Conservation (phyloP, 2,329 filamentous ascomycete genomes). For the Fusarium armeniacum region DNA sequence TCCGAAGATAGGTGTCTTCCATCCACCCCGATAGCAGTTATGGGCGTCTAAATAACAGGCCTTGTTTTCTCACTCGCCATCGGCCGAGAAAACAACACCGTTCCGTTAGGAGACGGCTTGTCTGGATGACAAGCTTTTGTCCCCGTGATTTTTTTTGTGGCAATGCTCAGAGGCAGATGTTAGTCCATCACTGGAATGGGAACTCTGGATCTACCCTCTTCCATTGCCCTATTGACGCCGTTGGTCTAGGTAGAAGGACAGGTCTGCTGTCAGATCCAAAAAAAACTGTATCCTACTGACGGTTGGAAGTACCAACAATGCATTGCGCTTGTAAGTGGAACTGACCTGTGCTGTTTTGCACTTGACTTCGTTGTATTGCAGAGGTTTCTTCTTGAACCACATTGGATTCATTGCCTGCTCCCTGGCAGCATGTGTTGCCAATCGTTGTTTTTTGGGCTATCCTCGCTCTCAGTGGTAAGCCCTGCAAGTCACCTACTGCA, state of each 20-base stretch:
- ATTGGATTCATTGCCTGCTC: not conserved
- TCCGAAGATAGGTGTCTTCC: constrained; percentile 30
- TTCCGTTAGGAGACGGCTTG: constrained; percentile 37
- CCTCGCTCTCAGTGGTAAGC: constrained; percentile 17
- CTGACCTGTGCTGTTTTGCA: not conserved
- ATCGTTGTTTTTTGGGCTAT: not conserved
- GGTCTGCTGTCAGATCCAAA: not conserved
- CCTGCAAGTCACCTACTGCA: constrained; percentile 26
- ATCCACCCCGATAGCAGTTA: constrained; percentile 8
- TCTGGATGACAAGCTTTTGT: constrained; percentile 29
- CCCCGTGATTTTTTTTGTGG: constrained; percentile 43
- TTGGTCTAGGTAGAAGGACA: not conserved
- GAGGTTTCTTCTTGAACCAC: constrained; percentile 2
- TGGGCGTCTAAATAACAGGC: constrained; percentile 18
- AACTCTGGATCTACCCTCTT: constrained; percentile 15
- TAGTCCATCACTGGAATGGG: constrained; percentile 32
- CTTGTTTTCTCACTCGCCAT: constrained; percentile 47
- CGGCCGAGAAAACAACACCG: constrained; percentile 51
- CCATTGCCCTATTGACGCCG: constrained; percentile 3
- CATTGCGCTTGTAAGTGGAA: not conserved
- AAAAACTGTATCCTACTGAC: not conserved
- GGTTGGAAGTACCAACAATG: not conserved
- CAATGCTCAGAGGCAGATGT: constrained; percentile 41
- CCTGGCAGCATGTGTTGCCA: not conserved
- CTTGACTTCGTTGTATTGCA: not conserved